Conservation (phyloP, 2,329 filamentous ascomycete genomes). For the Ascosphaera acerosa region DNA sequence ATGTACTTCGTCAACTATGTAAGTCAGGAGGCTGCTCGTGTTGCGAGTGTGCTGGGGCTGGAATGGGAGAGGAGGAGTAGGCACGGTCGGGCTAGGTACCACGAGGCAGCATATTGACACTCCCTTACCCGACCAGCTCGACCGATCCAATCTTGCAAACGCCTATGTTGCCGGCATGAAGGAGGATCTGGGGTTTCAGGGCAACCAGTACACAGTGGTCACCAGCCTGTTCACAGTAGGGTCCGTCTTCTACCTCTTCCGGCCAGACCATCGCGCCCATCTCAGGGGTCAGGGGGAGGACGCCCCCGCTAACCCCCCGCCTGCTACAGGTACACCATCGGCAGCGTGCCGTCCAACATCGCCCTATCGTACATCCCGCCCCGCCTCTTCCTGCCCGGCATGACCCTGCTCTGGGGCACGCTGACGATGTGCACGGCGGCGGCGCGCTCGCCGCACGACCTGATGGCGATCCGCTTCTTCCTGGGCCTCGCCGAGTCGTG, state of each 20-base stretch:
- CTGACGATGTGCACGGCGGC: constrained; percentile 12
- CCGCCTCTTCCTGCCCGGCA: constrained; percentile 9
- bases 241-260: constrained; percentile 3
- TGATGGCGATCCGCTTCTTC: constrained; percentile 17
- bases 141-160: constrained; percentile 20
- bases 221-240: constrained; percentile 22
- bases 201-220: constrained; percentile 15
- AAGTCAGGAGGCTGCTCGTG: too few relatives aligned
- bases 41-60: not conserved
- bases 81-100: too few relatives aligned
- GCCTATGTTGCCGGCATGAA: constrained; percentile 17
- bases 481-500: constrained; percentile 12
- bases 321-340: constrained; percentile 17
- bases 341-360: constrained; percentile 20
- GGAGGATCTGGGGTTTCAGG: constrained; percentile 13
- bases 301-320: constrained; percentile 11
- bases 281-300: constrained; percentile 9
- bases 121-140: too few relatives aligned
- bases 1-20: constrained; percentile 21
- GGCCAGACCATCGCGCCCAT: constrained; percentile 3
- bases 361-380: constrained; percentile 10
- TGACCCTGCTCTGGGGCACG: constrained; percentile 12
- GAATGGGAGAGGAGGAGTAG: not conserved
- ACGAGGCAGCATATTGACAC: too few relatives aligned
- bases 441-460: constrained; percentile 9